A percentile compares a stretch with the other conserved stretches of the same genome.
Conservation (phyloP, 78 protist species). For the Cyanophora paradoxa region DNA sequence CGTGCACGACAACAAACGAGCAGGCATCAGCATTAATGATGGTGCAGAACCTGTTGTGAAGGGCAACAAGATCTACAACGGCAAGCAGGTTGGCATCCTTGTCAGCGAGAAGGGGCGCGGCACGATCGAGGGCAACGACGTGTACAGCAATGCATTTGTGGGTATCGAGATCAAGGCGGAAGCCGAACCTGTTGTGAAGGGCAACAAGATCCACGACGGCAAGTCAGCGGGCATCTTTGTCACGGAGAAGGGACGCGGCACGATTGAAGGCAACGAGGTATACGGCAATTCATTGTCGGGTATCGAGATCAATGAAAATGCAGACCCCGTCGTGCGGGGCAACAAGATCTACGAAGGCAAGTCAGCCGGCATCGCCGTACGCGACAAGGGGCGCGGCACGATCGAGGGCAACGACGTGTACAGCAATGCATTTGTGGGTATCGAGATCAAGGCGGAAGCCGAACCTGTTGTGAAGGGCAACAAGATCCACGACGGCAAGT, state of each 20-base stretch:
- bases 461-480: conserved; percentile 7
- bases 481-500: conserved; percentile 22
- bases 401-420: conserved; percentile 2
- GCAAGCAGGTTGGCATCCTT: background rate
- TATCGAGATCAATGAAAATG: conserved; percentile 1
- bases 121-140: conserved; percentile 14
- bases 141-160: conserved; percentile 10
- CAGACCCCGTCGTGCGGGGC: background rate
- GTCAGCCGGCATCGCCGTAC: conserved; percentile 3
- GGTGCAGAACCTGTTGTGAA: conserved; percentile 3
- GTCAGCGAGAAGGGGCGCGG: conserved; percentile 1
- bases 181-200: conserved; percentile 1
- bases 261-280: conserved; percentile 3
- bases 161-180: background rate
- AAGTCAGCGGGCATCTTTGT: too few relatives aligned
- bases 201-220: too few relatives aligned
- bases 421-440: conserved; percentile 9
- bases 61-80: conserved; percentile 18
- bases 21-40: conserved; percentile 4
- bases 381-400: background rate
- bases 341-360: conserved; percentile 10
- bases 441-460: conserved; percentile 9
- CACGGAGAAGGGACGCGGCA: background rate
- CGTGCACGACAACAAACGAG: conserved; percentile 7
- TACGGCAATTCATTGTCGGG: conserved; percentile 10